These are phyloP conservation scores for Malassezia globosa DNA, from an alignment of 1,284 basidiomycete genomes.

Conservation along the genomic window DNA sequence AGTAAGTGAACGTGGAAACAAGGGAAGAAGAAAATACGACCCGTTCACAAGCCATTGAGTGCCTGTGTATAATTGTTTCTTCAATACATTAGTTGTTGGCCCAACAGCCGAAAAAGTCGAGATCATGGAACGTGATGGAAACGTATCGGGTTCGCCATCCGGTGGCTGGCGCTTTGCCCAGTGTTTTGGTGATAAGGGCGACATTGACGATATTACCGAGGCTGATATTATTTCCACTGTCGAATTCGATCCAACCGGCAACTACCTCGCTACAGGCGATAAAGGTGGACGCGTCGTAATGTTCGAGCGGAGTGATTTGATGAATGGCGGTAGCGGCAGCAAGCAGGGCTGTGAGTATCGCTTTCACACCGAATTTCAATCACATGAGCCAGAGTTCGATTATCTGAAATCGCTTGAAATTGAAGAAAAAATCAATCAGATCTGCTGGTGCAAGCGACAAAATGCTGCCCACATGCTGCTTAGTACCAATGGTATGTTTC, in stretches of 20 bases:
- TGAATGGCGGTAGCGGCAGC: slow-evolving; percentile 50
- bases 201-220: slow-evolving; percentile 99
- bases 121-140: slow-evolving; percentile 36
- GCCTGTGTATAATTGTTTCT: too few relatives aligned
- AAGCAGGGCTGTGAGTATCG: slow-evolving; percentile 99
- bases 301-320: slow-evolving; percentile 83
- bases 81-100: too few relatives aligned
- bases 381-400: slow-evolving; percentile 99
- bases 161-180: slow-evolving; percentile 88
- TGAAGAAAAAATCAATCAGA: slow-evolving; percentile 99
- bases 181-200: slow-evolving; percentile 68
- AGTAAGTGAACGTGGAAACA: too few relatives aligned
- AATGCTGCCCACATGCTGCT: slow-evolving; percentile 93
- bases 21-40: too few relatives aligned
- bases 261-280: slow-evolving; percentile 98
- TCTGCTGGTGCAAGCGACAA: slow-evolving; percentile 98
- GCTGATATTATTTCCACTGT: slow-evolving; percentile 68
- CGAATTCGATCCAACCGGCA: slow-evolving; percentile 98
- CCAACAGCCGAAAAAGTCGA: too few relatives aligned
- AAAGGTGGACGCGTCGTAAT: slow-evolving; percentile 95
- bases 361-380: slow-evolving; percentile 99
- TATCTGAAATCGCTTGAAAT: slow-evolving; percentile 99
- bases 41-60: too few relatives aligned
- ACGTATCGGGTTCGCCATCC: slow-evolving; percentile 21
- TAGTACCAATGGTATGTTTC: slow-evolving; percentile 65